These are phyloP conservation scores for Ceratobasidium papillatum DNA, from an alignment of 1,284 basidiomycete species.

Conservation along the genomic window DNA sequence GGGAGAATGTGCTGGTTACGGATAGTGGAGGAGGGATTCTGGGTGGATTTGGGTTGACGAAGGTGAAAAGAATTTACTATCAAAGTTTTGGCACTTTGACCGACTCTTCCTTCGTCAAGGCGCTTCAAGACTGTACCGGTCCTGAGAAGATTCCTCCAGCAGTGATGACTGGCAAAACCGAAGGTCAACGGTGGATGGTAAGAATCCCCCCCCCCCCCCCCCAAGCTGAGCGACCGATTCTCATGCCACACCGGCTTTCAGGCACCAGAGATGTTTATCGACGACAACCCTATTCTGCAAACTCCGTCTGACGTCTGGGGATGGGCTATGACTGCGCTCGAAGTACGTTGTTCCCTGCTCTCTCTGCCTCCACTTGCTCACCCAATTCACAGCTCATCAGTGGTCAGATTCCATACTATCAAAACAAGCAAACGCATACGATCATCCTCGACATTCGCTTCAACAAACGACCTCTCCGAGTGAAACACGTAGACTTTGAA, in stretches of 20 bases:
- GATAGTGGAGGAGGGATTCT: constrained; percentile 29
- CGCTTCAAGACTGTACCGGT: background rate
- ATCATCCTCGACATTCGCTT: background rate
- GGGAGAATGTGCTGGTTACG: constrained; percentile 25
- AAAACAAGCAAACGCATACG: background rate
- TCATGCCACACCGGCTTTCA: background rate
- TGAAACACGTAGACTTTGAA: background rate
- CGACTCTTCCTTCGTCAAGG: background rate
- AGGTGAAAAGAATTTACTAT: background rate
- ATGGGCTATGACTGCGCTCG: constrained; percentile 34
- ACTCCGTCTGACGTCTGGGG: constrained; percentile 33
- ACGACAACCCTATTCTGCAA: constrained; percentile 13
- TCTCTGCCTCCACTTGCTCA: background rate
- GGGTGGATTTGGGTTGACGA: constrained; percentile 31
- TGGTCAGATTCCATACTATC: background rate
- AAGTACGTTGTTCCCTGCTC: background rate
- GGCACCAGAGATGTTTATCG: constrained; percentile 34
- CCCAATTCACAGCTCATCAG: background rate
- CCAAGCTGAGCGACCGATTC: background rate
- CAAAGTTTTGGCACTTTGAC: background rate
- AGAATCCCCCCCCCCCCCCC: background rate
- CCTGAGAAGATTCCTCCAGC: background rate
- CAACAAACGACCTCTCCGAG: background rate
- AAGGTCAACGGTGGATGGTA: constrained; percentile 36
- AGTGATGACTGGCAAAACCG: constrained; percentile 35